phyloP scores from a whole-genome alignment of 805 yeast species.

The Metschnikowia lochheadii region DNA sequence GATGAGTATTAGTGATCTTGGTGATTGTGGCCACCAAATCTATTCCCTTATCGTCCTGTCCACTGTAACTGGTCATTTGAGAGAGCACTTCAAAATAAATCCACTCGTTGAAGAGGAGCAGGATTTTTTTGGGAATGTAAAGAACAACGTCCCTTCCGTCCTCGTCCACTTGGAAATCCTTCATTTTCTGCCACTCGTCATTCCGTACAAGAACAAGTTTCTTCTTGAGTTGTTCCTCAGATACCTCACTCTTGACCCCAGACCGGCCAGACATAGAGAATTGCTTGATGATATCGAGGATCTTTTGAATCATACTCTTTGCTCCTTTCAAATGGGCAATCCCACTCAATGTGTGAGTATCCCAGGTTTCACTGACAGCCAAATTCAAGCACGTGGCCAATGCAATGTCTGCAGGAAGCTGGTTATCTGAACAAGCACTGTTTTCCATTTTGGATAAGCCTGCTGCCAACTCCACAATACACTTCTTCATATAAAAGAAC shows the following conservation, averaged over 20 bases:
- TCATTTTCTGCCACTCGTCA: constrained; percentile 31
- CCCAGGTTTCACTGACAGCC: constrained; percentile 68
- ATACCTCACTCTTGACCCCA: background rate
- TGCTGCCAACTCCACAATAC: constrained; percentile 55
- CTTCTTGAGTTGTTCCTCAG: constrained; percentile 9
- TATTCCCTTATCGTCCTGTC: constrained; percentile 41
- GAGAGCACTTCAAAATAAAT: constrained; percentile 65
- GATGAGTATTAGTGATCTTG: constrained; percentile 23
- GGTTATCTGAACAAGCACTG: constrained; percentile 17
- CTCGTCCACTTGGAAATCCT: constrained; percentile 1
- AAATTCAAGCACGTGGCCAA: constrained; percentile 59
- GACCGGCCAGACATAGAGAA: constrained; percentile 7
- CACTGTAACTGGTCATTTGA: constrained; percentile 54
- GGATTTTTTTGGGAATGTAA: constrained; percentile 40
- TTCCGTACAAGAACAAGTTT: constrained; percentile 30
- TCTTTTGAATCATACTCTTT: constrained; percentile 52
- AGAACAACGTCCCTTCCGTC: constrained; percentile 3
- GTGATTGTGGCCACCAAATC: constrained; percentile 41
- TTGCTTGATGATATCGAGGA: constrained; percentile 29
- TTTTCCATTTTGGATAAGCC: constrained; percentile 39
- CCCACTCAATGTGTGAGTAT: constrained; percentile 61
- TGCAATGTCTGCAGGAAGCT: constrained; percentile 60
- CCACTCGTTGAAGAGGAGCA: constrained; percentile 60
- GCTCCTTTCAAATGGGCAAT: constrained; percentile 69
- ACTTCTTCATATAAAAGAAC: constrained; percentile 53